Evolutionary conservation across 1,284 basidiomycete genomes (phyloP).

Genomic region (Takashimella tepidaria): DNA sequence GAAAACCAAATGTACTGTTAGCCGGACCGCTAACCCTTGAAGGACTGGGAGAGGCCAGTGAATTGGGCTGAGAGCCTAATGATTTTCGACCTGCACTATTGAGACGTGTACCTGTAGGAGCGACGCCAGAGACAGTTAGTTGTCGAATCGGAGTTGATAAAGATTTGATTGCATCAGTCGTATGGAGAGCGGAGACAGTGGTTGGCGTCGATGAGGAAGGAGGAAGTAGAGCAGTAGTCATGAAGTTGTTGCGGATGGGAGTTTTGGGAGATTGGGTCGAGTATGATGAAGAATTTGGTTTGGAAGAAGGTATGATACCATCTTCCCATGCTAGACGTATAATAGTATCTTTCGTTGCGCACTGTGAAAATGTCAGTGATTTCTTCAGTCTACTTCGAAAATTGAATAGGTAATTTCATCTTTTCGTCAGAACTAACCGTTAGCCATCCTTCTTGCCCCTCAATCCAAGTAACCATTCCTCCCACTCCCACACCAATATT

Average conservation of each 20-base stretch:
- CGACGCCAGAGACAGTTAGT: background rate
- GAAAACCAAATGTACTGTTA: too few species aligned
- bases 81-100: background rate
- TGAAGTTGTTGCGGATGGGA: background rate
- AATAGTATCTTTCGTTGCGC: constrained; percentile 80
- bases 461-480: constrained; percentile 64
- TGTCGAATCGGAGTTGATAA: too few species aligned
- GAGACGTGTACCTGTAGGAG: background rate
- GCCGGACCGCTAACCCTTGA: too few species aligned
- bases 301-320: constrained; percentile 47
- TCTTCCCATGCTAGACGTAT: constrained; percentile 79
- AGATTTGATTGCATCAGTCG: background rate
- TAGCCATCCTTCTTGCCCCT: constrained; percentile 82
- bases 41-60: too few species aligned
- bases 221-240: background rate
- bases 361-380: constrained; percentile 51
- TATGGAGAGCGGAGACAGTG: background rate
- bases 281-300: too few species aligned
- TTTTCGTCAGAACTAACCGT: constrained; percentile 55
- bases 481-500: constrained; percentile 57
- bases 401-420: background rate
- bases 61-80: too few species aligned
- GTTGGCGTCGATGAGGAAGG: background rate
- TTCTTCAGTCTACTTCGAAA: too few species aligned
- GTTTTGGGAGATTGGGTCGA: too few species aligned